A percentile compares a stretch with the other conserved stretches of the same genome.
Conservation (phyloP, 805 yeast genomes). For the Nakazawaea anatomiae region DNA sequence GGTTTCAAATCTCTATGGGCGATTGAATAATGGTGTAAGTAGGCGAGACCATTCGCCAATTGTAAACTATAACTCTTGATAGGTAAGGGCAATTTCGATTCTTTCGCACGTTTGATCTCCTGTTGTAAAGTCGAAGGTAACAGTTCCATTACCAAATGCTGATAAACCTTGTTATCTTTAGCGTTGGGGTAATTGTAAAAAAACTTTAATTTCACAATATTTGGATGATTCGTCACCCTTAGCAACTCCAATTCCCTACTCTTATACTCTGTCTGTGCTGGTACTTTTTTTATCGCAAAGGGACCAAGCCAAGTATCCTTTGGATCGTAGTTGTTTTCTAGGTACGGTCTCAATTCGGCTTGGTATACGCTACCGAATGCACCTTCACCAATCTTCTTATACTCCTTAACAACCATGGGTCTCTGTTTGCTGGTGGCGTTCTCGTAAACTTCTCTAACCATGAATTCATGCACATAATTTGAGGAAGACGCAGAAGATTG, state of each 20-base stretch:
- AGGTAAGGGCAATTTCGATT: slow-evolving; percentile 56
- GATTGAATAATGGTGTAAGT: slow-evolving; percentile 72
- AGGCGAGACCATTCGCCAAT: slow-evolving; percentile 77
- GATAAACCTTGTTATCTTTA: slow-evolving; percentile 61
- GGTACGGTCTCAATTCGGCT: slow-evolving; percentile 38
- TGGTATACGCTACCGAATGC: slow-evolving; percentile 84
- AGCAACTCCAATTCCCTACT: slow-evolving; percentile 75
- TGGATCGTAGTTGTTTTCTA: slow-evolving; percentile 15
- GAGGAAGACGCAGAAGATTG: not conserved
- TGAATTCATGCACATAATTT: slow-evolving; percentile 28
- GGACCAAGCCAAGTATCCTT: slow-evolving; percentile 60
- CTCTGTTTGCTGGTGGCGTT: slow-evolving; percentile 45
- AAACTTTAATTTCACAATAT: slow-evolving; percentile 62
- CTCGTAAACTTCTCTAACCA: slow-evolving; percentile 57
- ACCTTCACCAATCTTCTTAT: slow-evolving; percentile 76
- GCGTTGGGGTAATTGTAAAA: slow-evolving; percentile 66
- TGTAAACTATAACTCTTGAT: slow-evolving; percentile 75
- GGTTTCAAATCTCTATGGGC: slow-evolving; percentile 86
- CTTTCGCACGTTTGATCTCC: slow-evolving; percentile 67
- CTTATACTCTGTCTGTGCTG: slow-evolving; percentile 84
- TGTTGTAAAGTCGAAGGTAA: slow-evolving; percentile 74
- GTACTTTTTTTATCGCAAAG: slow-evolving; percentile 77
- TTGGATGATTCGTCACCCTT: slow-evolving; percentile 73
- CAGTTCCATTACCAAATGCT: slow-evolving; percentile 83
- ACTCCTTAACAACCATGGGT: slow-evolving; percentile 66